Evolutionary conservation across 495 filamentous ascomycete species (phyloP), one percentile per base, ranked within the genome.

Genomic region (Cercophora sp.): DNA sequence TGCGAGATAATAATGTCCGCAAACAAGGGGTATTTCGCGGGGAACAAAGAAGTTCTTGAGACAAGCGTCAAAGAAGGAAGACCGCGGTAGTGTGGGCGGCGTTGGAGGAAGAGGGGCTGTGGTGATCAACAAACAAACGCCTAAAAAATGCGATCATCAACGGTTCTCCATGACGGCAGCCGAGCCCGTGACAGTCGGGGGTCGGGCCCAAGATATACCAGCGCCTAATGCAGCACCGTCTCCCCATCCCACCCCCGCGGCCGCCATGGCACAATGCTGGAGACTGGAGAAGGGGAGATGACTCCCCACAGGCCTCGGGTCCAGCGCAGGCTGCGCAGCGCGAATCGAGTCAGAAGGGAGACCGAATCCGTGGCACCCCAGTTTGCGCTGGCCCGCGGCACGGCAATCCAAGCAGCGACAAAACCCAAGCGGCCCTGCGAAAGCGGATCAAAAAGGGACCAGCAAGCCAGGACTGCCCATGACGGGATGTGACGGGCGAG

Each of bases 401-500:
- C 18, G 8, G 48, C 24, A n/a, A 29, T 15, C 8, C 22, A 22
- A 2, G 26, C 18, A 43, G 19, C 23, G 20, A 13, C 18, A 43
- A 22, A 22, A 5, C 40, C 15, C 40, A 22, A 18, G 40, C 18
- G 23, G 23, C 22, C 22, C 13, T 11, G 46, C 20, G 31, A 26
- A 8, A 22, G 26, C 26, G 27, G 10, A 32, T n/a, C n/a, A n/a
- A n/a, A n/a, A n/a, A n/a, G n/a, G n/a, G n/a, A n/a, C n/a, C n/a
- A n/a, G n/a, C n/a, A n/a, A n/a, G n/a, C n/a, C n/a, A n/a, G n/a
- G n/a, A n/a, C n/a, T n/a, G n/a, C 31, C 44, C 43, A 51, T 58
- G 59, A 57, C 56, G 59, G 59, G 53, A 43, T 48, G 49, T 55
- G 58, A 61, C 58, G 59, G 52, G 46, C 42, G 11, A 16, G 45